Conservation (phyloP, 495 filamentous ascomycete genomes). For the Clavariopsis aquatica region DNA sequence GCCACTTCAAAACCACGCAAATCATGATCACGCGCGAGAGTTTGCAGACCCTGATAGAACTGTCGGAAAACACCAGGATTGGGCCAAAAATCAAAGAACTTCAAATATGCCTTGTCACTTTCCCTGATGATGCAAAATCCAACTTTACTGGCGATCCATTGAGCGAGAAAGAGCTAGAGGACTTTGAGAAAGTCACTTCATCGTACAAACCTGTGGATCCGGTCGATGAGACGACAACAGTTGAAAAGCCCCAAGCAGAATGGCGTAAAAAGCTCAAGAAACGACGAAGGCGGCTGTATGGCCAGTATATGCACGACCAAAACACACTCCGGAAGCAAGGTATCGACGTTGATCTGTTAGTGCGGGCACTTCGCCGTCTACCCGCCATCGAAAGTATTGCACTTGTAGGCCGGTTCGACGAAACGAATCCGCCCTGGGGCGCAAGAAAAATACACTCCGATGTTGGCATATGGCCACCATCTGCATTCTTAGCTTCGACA, state of each 20-base stretch:
- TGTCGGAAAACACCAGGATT: background rate
- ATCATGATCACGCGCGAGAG: conserved; percentile 17
- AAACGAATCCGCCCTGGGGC: background rate
- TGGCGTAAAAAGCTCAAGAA: background rate
- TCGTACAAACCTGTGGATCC: no score
- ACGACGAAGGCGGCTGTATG: background rate
- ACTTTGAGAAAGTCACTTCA: background rate
- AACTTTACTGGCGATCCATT: background rate
- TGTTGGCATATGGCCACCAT: conserved; percentile 7
- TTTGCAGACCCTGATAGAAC: background rate
- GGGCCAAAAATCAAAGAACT: conserved; percentile 2
- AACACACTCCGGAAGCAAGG: conserved; percentile 11
- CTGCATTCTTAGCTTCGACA: background rate
- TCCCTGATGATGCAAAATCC: background rate
- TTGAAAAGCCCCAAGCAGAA: background rate
- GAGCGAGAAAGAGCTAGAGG: background rate
- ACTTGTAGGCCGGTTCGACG: background rate
- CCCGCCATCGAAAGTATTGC: conserved; percentile 5
- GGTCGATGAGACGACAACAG: background rate
- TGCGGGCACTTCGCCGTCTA: conserved; percentile 9
- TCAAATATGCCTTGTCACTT: conserved; percentile 4
- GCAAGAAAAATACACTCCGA: background rate
- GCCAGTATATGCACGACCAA: conserved; percentile 6
- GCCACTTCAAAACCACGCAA: conserved; percentile 3
- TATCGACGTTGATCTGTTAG: conserved; percentile 11